Evolutionary conservation across 306 rosid genomes (phyloP), one percentile per base, ranked within the genome.

Genomic region (Fragaria ananassa): DNA sequence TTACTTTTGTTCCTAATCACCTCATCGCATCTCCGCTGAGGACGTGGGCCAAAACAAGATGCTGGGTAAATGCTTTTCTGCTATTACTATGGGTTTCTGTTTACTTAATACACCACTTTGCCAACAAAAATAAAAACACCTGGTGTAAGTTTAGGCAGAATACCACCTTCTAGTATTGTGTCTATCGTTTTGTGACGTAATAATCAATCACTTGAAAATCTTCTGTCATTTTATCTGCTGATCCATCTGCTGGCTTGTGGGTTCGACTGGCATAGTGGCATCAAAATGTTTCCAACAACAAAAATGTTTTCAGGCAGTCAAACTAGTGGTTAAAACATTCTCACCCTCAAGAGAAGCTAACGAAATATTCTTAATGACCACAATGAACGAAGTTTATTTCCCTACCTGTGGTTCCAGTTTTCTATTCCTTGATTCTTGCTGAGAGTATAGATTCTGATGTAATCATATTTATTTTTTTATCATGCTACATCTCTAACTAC

Each of bases 61-160:
- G 44, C 46, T 1, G 17, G 44, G 8, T 34, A 10, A 29, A 10
- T 31, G 37, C 44, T 6, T 18, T 53, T 62, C 42, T 31, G 47
- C 75, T 18, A 50, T 71, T 17, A 34, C 51, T 34, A 71, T 34
- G 21, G 49, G 35, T 71, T 35, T 39, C 75, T 19, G 34, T 71
- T 71, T 27, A 14, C 31, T 54, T 37, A 56, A 21, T n/a, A 54
- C 41, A 37, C 37, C 25, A 23, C 27, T 56, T 53, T 53, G 58
- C 58, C 58, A 53, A 49, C 54, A 18, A 51, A 53, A 18, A 15
- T 5, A 19, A 18, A 18, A 18, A 17, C 9, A 71, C 11, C 41
- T 23, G 39, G 41, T 41, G 53, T 37, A 13, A 13, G 6, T 19
- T 54, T 29, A 64, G 45, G 46, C 62, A 34, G n/a, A 34, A 51